Base-by-base conservation (phyloP, 345 rosid genomes). In the Corymbia maculata region DNA sequence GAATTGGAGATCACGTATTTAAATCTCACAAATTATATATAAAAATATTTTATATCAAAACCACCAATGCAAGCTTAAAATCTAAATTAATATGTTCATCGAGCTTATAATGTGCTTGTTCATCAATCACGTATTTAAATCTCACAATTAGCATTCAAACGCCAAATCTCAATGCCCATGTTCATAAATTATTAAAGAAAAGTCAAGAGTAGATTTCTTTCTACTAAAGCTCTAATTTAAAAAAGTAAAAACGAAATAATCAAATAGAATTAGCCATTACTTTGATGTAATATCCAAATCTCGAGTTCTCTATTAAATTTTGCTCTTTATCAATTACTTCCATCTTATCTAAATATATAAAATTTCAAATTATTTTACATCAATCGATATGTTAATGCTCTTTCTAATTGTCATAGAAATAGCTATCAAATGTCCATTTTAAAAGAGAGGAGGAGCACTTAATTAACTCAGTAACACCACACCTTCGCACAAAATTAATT, bases 1-100 rank as follows among this genome's bases (percentile, higher is more conserved):
- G 0, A 64, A n/a, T 0, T 64, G 0, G 0, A 64, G 1, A 1
- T 64, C 2, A 0, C 5, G 13, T 0, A 0, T 2, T 64, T 3
- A 7, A 64, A 64, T 0, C 0, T 0, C 5, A 7, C 0, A 3
- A 3, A 13, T 0, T n/a, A 0, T 3, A 14, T 64, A 3, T 0
- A 0, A 64, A 64, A n/a, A 52, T 52, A 14, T 1, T 1, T 6
- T 3, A 64, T 28, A 13, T n/a, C 2, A 0, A 14, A 6, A 1
- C 1, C 30, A n/a, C 0, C 0, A 13, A 19, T 1, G 15, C 3
- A 3, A 7, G 17, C 9, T 3, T 12, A 64, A 7, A 7, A 13
- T 0, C 1, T 0, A 0, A 2, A 64, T 5, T 13, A 64, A 64
- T 19, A 3, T 2, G 2, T 10, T 42, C 24, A 42, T 3, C 0